Evolutionary conservation across 495 filamentous ascomycete species (phyloP), one percentile per base, ranked within the genome.

Genomic region (Podospora fimiseda): DNA sequence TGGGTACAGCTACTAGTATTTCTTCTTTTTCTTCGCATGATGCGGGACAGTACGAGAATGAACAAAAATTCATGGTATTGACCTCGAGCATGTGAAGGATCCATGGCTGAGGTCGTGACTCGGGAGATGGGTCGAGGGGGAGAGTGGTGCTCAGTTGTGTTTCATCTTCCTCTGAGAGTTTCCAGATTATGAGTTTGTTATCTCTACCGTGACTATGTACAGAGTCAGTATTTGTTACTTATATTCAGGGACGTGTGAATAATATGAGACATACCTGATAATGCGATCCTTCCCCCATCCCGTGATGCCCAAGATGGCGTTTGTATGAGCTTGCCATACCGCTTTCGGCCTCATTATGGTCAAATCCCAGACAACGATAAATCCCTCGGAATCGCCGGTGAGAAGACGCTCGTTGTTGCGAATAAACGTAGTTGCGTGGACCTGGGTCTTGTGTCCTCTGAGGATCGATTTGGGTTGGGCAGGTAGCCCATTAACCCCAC

Each of bases 61-160:
- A 82, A 59, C 93, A 98, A 63, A 97, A 98, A 67, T 96, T 98
- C 66, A 97, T 78, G 14, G 93, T 88, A 64, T 96, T 96, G 38
- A 97, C 88, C 23, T 86, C 73, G 4, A 98, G 67, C 27, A 87
- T 80, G 73, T 94, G 81, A 30, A 96, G 69, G 3, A 97, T 70
- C 90, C 90, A 95, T 14, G 93, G 93, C 62, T 87, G 79, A 19
- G 73, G 75, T 14, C 75, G 64, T 0, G 61, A 33, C n/a, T 70
- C 63, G 57, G 72, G 49, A n/a, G 58, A 51, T 16, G 62, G 64
- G 72, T 75, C 73, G 13, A 90, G 80, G 1, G 93, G 92, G 3
- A 95, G 74, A 30, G 75, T 73, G 37, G 77, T 87, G 53, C 83
- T 85, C 59, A 95, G 71, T 2, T 68, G 62, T 1, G 52, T 53